A percentile compares a stretch with the other conserved stretches of the same genome.
Conservation (phyloP, 768 basidiomycete species). For the Lepiota brunneoincarnata region DNA sequence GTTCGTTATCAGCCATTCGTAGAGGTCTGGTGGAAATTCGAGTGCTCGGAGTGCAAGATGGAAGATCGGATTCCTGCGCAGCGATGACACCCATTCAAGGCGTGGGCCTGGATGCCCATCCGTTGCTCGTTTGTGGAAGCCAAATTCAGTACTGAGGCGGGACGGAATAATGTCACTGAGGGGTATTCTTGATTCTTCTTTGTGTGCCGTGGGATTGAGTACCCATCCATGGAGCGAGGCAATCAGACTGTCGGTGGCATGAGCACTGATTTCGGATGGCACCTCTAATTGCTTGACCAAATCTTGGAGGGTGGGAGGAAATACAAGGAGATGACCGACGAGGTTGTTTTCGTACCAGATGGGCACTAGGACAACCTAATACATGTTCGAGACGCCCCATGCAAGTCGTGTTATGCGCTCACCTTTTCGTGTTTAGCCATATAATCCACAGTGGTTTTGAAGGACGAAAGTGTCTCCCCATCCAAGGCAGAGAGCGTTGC, state of each 20-base stretch:
- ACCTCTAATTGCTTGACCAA: slow-evolving; percentile 40
- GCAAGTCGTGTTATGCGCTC: slow-evolving; percentile 10
- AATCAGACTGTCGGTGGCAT: background rate
- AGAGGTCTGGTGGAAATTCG: slow-evolving; percentile 44
- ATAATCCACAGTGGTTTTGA: slow-evolving; percentile 20
- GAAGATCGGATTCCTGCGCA: slow-evolving; percentile 16
- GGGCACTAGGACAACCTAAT: slow-evolving; percentile 49
- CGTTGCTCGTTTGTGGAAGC: background rate
- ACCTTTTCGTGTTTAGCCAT: slow-evolving; percentile 51
- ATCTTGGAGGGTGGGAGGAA: slow-evolving; percentile 14
- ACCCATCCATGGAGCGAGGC: slow-evolving; percentile 10
- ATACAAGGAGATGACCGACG: slow-evolving; percentile 52
- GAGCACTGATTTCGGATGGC: slow-evolving; percentile 26
- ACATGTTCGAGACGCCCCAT: background rate
- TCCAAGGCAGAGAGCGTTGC: slow-evolving; percentile 36
- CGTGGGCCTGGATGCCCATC: background rate
- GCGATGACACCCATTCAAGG: background rate
- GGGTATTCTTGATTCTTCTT: slow-evolving; percentile 6
- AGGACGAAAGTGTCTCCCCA: background rate
- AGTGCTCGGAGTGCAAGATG: slow-evolving; percentile 42
- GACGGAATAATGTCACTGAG: slow-evolving; percentile 2
- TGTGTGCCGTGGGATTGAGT: background rate
- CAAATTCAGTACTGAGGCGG: background rate
- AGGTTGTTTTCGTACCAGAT: slow-evolving; percentile 43
- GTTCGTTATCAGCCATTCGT: slow-evolving; percentile 40